These are phyloP conservation scores for Phialocephala subalpina DNA, from an alignment of 2,329 filamentous ascomycete species.

Conservation along the genomic window DNA sequence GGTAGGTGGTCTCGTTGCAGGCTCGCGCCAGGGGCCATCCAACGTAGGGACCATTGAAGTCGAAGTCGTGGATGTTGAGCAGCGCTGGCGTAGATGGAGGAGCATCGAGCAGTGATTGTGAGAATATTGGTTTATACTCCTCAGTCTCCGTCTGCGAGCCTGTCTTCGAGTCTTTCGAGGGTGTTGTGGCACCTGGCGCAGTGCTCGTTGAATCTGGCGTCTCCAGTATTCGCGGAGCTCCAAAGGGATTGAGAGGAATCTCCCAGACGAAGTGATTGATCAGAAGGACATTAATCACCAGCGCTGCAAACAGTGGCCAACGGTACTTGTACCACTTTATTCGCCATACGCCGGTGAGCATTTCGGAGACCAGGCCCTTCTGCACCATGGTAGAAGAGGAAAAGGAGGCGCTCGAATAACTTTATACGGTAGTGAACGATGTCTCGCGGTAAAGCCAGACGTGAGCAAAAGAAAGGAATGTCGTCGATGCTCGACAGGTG, in stretches of 20 bases:
- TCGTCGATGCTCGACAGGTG: slow-evolving; percentile 1
- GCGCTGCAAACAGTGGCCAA: slow-evolving; percentile 31
- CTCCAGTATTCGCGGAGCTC: slow-evolving; percentile 8
- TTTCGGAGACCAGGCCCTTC: slow-evolving; percentile 31
- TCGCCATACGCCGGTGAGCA: slow-evolving; percentile 35
- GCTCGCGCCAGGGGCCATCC: slow-evolving; percentile 52
- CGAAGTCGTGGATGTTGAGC: slow-evolving; percentile 37
- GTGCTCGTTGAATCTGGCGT: not conserved
- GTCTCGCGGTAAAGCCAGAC: not conserved
- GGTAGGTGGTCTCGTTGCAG: slow-evolving; percentile 53
- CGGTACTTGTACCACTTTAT: slow-evolving; percentile 40
- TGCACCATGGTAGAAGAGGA: slow-evolving; percentile 23
- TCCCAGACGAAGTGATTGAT: slow-evolving; percentile 38
- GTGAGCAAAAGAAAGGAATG: slow-evolving; percentile 18
- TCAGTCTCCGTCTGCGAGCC: not conserved
- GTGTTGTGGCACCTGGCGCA: not conserved
- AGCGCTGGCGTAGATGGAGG: slow-evolving; percentile 18
- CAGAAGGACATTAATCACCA: slow-evolving; percentile 36
- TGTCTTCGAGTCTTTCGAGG: not conserved
- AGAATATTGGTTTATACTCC: not conserved
- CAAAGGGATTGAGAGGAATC: slow-evolving; percentile 29
- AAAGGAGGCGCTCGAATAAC: not conserved
- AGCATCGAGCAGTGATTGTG: slow-evolving; percentile 8
- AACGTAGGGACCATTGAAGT: slow-evolving; percentile 50
- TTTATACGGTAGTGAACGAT: slow-evolving; percentile 7